These are phyloP conservation scores for Rhodotorula taiwanensis DNA, from an alignment of 768 basidiomycete species.

Conservation along the genomic window DNA sequence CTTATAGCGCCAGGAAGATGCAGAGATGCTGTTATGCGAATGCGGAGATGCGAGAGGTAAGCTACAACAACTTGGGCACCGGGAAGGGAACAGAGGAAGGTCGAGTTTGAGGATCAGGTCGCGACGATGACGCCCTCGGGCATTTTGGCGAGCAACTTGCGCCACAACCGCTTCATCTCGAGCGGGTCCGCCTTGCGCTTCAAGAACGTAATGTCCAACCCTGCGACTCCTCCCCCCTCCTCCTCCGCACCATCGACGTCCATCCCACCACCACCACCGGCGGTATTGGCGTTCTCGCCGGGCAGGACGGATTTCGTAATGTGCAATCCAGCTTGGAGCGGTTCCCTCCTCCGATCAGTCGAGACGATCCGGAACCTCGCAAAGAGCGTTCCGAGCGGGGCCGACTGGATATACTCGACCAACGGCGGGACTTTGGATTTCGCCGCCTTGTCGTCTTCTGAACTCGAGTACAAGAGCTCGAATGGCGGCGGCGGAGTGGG, in stretches of 20 bases:
- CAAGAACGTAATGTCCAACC: conserved; percentile 21
- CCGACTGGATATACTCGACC: not conserved
- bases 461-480: conserved; percentile 12
- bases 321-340: conserved; percentile 10
- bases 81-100: too few species aligned
- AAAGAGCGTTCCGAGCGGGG: conserved; percentile 5
- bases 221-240: conserved; percentile 7
- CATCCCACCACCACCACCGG: not conserved
- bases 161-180: conserved; percentile 35
- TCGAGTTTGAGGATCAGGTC: too few species aligned
- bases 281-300: not conserved
- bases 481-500: not conserved
- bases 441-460: not conserved
- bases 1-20: not conserved
- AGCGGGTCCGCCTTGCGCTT: conserved; percentile 33
- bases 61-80: too few species aligned
- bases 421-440: not conserved
- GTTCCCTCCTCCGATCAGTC: conserved; percentile 6
- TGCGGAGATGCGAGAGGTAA: too few species aligned
- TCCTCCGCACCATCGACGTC: conserved; percentile 1
- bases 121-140: conserved; percentile 18
- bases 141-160: conserved; percentile 7
- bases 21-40: not conserved
- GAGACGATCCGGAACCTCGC: conserved; percentile 18
- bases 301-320: conserved; percentile 19